phyloP scores from a whole-genome alignment of 495 filamentous ascomycete genomes.

The Articulospora tetracladia region DNA sequence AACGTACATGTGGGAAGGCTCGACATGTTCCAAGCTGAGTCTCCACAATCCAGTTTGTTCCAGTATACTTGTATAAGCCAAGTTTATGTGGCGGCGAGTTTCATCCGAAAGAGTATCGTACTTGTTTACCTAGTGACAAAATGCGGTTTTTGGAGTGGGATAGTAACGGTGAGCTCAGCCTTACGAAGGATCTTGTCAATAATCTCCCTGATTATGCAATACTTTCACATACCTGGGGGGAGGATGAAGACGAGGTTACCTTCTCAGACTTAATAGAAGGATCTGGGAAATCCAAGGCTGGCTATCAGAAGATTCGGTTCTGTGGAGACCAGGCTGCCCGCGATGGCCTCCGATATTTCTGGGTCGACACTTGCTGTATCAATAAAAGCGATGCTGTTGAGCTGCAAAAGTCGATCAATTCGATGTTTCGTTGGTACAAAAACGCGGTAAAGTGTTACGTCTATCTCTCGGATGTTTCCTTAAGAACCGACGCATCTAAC shows the following conservation, averaged over 20 bases:
- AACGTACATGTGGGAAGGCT: too few relatives aligned
- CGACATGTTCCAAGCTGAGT: too few relatives aligned
- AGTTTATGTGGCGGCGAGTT: too few relatives aligned
- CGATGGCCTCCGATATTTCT: constrained; percentile 12
- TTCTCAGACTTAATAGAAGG: constrained; percentile 13
- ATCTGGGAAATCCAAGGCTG: background rate
- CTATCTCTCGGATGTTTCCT: constrained; percentile 10
- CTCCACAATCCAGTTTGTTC: too few relatives aligned
- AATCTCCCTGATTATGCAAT: constrained; percentile 24
- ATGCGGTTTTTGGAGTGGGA: constrained; percentile 10
- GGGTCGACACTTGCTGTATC: constrained; percentile 27
- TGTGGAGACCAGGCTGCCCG: constrained; percentile 7
- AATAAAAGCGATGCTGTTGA: constrained; percentile 25
- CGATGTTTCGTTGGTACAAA: constrained; percentile 16
- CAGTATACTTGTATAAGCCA: too few relatives aligned
- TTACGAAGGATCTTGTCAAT: constrained; percentile 5
- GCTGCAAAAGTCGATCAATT: constrained; percentile 18
- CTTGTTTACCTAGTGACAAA: background rate
- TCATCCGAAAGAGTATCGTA: too few relatives aligned
- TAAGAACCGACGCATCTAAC: background rate
- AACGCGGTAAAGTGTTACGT: constrained; percentile 7
- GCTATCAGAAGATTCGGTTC: constrained; percentile 12
- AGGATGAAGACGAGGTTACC: constrained; percentile 9
- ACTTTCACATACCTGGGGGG: constrained; percentile 27
- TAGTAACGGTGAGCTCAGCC: constrained; percentile 9